phyloP scores from a whole-genome alignment of 2,329 filamentous ascomycete genomes.

The Verticillium klebahnii region DNA sequence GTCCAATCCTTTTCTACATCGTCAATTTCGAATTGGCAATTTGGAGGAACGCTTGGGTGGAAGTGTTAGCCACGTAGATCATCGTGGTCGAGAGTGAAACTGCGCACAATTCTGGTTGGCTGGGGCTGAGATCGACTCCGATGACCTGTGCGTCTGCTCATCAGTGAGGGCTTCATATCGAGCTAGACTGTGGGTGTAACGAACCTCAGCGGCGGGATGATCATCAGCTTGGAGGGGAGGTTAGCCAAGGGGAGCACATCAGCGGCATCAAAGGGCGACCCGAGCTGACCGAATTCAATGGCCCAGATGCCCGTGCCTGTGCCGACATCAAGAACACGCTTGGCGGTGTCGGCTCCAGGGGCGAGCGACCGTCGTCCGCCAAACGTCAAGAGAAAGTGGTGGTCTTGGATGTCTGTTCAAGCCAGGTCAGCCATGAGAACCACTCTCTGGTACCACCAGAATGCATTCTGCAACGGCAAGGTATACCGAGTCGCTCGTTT shows the following conservation, averaged over 20 bases:
- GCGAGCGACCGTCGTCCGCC: constrained; percentile 20
- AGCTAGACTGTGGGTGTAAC: neutral
- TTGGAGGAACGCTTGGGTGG: constrained; percentile 13
- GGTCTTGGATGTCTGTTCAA: constrained; percentile 26
- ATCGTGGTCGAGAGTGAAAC: neutral
- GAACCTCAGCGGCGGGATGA: constrained; percentile 21
- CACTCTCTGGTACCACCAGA: too few species aligned
- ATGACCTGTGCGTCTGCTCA: constrained; percentile 14
- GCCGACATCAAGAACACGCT: constrained; percentile 36
- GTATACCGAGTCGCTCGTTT: neutral
- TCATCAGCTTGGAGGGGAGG: constrained; percentile 15
- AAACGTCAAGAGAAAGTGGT: constrained; percentile 24
- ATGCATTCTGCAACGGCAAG: neutral
- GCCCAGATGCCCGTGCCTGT: constrained; percentile 42
- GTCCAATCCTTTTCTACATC: constrained; percentile 20
- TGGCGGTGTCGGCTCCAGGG: constrained; percentile 17
- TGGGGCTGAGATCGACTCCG: constrained; percentile 34
- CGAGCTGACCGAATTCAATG: constrained; percentile 32
- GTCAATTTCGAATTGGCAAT: constrained; percentile 18
- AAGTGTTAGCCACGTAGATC: neutral
- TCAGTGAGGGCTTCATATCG: constrained; percentile 1
- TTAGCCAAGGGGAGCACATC: constrained; percentile 4
- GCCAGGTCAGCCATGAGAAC: neutral
- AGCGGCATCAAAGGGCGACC: neutral
- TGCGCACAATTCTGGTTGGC: constrained; percentile 28